Conservation (phyloP, 352 stramenopile species). For the Plasmopara muralis region DNA sequence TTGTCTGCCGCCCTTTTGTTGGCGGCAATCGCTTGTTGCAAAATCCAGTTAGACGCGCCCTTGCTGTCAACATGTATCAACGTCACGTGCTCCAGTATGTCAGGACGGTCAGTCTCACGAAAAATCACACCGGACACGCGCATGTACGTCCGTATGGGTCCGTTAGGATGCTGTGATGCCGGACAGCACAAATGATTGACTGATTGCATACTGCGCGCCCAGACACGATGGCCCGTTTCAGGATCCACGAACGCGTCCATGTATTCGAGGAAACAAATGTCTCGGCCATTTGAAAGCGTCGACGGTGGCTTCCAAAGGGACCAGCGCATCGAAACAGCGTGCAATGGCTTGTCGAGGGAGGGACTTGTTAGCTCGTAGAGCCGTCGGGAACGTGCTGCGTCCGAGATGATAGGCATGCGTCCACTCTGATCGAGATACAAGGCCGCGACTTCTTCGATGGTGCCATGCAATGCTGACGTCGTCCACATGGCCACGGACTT, state of each 20-base stretch:
- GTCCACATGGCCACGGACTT: slow-evolving; percentile 62
- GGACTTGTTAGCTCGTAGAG: slow-evolving; percentile 52
- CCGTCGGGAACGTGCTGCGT: slow-evolving; percentile 32
- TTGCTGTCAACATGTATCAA: slow-evolving; percentile 50
- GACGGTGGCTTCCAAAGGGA: slow-evolving; percentile 50
- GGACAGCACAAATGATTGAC: slow-evolving; percentile 57
- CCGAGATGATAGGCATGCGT: slow-evolving; percentile 44
- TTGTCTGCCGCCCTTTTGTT: slow-evolving; percentile 41
- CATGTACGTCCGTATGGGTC: slow-evolving; percentile 44
- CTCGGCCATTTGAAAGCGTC: slow-evolving; percentile 41
- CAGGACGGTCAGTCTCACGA: slow-evolving; percentile 45
- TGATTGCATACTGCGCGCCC: slow-evolving; percentile 59
- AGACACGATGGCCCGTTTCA: slow-evolving; percentile 47
- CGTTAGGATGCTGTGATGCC: slow-evolving; percentile 47
- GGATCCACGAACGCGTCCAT: slow-evolving; percentile 66
- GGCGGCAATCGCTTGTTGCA: slow-evolving; percentile 35
- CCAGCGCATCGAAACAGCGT: slow-evolving; percentile 44
- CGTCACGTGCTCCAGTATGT: slow-evolving; percentile 49
- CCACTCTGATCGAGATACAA: slow-evolving; percentile 43
- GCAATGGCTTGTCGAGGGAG: slow-evolving; percentile 33
- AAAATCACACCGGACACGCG: slow-evolving; percentile 53
- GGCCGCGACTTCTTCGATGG: slow-evolving; percentile 53
- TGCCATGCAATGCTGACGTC: slow-evolving; percentile 40
- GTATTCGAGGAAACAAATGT: slow-evolving; percentile 55
- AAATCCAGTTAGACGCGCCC: slow-evolving; percentile 38